A percentile compares a stretch with the other conserved stretches of the same genome.
Conservation (phyloP, 768 basidiomycete species). For the Naematelia encephala region DNA sequence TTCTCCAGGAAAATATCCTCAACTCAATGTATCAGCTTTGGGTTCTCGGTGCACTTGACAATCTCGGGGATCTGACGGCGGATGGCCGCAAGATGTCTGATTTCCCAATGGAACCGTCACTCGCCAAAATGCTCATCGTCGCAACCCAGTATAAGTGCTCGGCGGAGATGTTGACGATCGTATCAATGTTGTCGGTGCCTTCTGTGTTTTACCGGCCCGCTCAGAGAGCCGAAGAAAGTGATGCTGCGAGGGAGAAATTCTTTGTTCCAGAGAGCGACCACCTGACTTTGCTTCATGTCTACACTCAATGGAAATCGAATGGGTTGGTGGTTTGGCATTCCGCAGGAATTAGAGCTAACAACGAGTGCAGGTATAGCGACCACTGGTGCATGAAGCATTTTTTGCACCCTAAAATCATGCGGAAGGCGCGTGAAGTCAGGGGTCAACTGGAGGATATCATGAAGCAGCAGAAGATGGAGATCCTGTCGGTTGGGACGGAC, state of each 20-base stretch:
- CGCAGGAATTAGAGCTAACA: slow-evolving; percentile 7
- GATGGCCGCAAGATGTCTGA: slow-evolving; percentile 96
- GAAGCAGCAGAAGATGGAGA: slow-evolving; percentile 96
- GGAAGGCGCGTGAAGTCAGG: slow-evolving; percentile 93
- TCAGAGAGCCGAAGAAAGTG: slow-evolving; percentile 94
- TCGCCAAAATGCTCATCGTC: slow-evolving; percentile 98
- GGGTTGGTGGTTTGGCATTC: slow-evolving; percentile 58
- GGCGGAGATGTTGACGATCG: slow-evolving; percentile 94
- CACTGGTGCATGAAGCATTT: slow-evolving; percentile 95
- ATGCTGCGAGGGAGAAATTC: slow-evolving; percentile 96
- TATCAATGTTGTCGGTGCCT: slow-evolving; percentile 97
- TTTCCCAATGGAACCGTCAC: slow-evolving; percentile 98
- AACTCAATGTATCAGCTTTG: slow-evolving; percentile 99
- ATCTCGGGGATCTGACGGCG: slow-evolving; percentile 90
- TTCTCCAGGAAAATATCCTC: slow-evolving; percentile 89
- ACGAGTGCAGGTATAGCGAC: slow-evolving; percentile 68
- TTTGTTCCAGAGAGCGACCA: slow-evolving; percentile 98
- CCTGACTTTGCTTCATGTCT: slow-evolving; percentile 89
- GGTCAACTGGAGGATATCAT: slow-evolving; percentile 97
- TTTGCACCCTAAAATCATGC: slow-evolving; percentile 88
- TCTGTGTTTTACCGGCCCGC: slow-evolving; percentile 97
- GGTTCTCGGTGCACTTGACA: slow-evolving; percentile 96
- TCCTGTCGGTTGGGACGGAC: slow-evolving; percentile 87
- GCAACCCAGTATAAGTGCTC: slow-evolving; percentile 92
- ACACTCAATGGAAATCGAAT: slow-evolving; percentile 96